Evolutionary conservation across 129 eudicot species (phyloP), one percentile per base, ranked within the genome.

Genomic region (Glebionis coronaria): DNA sequence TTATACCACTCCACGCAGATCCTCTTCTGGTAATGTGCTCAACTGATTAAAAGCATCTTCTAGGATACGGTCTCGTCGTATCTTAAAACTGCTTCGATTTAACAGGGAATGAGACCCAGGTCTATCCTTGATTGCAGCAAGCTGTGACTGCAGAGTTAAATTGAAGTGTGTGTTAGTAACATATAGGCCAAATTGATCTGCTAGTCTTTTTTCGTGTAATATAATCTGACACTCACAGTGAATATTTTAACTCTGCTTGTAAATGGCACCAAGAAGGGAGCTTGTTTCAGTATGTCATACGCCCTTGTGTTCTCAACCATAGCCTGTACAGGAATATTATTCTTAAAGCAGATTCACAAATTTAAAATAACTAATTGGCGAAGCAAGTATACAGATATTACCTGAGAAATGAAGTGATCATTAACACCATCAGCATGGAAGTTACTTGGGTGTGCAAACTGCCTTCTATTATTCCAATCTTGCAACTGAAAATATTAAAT

Each of bases 401-500:
- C 98, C 95, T 93, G 97, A 67, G 95, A 86, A 71, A 88, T 84
- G 65, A 93, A 93, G 68, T 80, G 69, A 40, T 93, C 98, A 60
- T 84, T 86, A 72, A 85, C 95, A 55, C 96, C 98, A 65, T 93
- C 98, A 60, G 98, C 98, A 82, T 93, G 96, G 72, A 93, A 93
- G 51, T 88, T 80, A 71, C 83, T 93, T 7, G 98, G 91, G 65
- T 82, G 80, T 66, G 92, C 82, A 76, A 93, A 93, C 65, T 93
- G 86, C 64, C 95, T 82, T 79, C 98, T 82, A 76, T 93, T 93
- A 67, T 93, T 93, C 98, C 98, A 93, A 75, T 93, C 97, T 88
- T 93, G 97, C 88, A 93, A 81, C 98, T 93, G 74, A 8, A 84
- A 78, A 19, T 61, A 28, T 49, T 65, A 44, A 75, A 68, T 78